phyloP scores from a whole-genome alignment of 106 monocot genomes.

The Dendrobium chrysotoxum region DNA sequence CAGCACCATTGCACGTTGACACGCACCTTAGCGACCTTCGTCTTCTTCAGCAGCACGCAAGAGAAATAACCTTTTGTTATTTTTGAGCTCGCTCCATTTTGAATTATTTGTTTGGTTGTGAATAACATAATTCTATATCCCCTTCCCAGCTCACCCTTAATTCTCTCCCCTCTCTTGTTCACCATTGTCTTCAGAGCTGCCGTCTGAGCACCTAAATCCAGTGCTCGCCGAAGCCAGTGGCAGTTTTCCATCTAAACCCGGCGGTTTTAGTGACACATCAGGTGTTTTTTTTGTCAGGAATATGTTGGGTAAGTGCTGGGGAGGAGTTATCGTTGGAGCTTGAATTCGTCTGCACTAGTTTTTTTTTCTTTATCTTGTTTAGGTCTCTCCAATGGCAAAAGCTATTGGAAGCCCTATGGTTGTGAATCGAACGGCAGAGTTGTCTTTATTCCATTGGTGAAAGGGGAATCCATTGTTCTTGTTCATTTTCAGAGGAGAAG shows the following conservation, averaged over 20 bases:
- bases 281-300: not conserved
- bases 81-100: too few relatives aligned
- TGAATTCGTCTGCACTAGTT: not conserved
- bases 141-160: too few relatives aligned
- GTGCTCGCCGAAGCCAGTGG: not conserved
- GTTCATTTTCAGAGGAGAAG: not conserved
- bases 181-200: not conserved
- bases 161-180: too few relatives aligned
- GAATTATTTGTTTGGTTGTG: not conserved
- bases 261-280: not conserved
- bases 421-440: not conserved
- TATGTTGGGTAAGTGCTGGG: not conserved
- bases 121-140: not conserved
- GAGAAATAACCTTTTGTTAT: too few relatives aligned
- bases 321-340: not conserved
- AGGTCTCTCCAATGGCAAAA: slow-evolving; percentile 7
- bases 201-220: not conserved
- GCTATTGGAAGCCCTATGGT: not conserved
- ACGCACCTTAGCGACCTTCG: too few relatives aligned
- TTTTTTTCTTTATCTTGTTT: not conserved
- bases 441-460: not conserved
- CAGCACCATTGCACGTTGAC: too few relatives aligned
- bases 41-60: too few relatives aligned
- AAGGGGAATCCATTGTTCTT: not conserved
- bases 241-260: slow-evolving; percentile 10